Conservation (phyloP, 768 basidiomycete species). For the Daedaleopsis nitida region DNA sequence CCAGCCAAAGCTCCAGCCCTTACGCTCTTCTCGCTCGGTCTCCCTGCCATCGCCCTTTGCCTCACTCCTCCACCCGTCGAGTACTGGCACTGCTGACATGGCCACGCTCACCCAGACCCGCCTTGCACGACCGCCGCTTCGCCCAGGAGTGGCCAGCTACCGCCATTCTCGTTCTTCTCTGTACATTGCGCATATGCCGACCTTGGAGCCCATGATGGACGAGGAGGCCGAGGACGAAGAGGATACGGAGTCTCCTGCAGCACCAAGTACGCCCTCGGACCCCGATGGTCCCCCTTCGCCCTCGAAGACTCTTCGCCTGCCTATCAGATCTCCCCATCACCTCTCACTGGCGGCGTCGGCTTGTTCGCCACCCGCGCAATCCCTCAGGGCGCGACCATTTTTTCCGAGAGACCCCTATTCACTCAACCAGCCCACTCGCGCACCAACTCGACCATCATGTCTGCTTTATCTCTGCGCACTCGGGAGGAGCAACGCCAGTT, state of each 20-base stretch:
- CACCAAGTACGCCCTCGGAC: conserved; percentile 1
- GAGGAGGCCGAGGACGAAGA: conserved; percentile 17
- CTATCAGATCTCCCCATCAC: conserved; percentile 16
- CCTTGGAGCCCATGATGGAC: conserved; percentile 15
- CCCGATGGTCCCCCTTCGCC: conserved; percentile 3
- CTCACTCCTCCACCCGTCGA: not conserved
- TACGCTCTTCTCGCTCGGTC: not conserved
- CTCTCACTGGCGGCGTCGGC: conserved; percentile 28
- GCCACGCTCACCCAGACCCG: conserved; percentile 2
- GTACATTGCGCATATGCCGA: conserved; percentile 14
- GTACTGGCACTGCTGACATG: conserved; percentile 2
- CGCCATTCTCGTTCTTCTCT: conserved; percentile 14
- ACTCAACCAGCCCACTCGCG: conserved; percentile 17
- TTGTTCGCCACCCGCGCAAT: conserved; percentile 30
- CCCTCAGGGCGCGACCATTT: conserved; percentile 26
- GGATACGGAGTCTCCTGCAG: conserved; percentile 4
- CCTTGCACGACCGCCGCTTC: not conserved
- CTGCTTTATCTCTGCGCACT: conserved; percentile 24
- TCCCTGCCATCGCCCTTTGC: not conserved
- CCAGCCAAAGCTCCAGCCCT: conserved; percentile 1
- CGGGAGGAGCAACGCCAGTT: conserved; percentile 30
- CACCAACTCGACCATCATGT: conserved; percentile 27
- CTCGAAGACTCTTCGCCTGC: conserved; percentile 14
- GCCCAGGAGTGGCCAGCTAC: not conserved
- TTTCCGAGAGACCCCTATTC: conserved; percentile 32